Evolutionary conservation across 1,284 basidiomycete species (phyloP).

Genomic region (Melampsora abietis-canadensis): DNA sequence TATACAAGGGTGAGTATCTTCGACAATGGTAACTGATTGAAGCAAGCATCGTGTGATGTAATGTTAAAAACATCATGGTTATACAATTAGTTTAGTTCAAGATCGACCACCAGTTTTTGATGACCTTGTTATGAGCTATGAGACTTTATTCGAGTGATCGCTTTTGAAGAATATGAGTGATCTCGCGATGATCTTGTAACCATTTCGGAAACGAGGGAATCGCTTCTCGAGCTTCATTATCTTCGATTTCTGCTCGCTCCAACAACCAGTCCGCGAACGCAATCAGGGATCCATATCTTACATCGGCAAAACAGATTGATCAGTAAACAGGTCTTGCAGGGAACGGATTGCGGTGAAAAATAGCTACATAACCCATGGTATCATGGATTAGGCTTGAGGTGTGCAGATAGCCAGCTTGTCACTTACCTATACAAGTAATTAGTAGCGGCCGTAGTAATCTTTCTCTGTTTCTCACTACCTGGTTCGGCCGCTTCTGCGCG

Average conservation of each 20-base stretch:
- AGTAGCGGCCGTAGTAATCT: conserved; percentile 65
- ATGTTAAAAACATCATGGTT: too few species aligned
- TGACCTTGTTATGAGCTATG: neutral
- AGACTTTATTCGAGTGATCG: conserved; percentile 29
- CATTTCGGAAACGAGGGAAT: conserved; percentile 68
- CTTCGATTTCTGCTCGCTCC: conserved; percentile 59
- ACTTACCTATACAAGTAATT: conserved; percentile 74
- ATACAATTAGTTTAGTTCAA: too few species aligned
- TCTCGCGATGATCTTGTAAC: conserved; percentile 77
- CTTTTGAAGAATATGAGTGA: conserved; percentile 65
- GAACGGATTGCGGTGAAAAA: neutral
- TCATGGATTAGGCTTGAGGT: conserved; percentile 43
- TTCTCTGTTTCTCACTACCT: conserved; percentile 70
- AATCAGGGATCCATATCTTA: conserved; percentile 81
- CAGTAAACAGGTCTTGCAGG: neutral
- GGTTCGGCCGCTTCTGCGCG: conserved; percentile 78
- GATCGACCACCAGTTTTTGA: neutral
- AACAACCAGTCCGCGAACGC: conserved; percentile 94
- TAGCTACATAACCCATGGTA: conserved; percentile 44
- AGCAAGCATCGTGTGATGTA: too few species aligned
- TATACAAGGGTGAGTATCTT: too few species aligned
- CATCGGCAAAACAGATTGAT: conserved; percentile 55
- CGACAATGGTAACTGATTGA: too few species aligned
- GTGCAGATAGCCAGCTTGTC: conserved; percentile 44
- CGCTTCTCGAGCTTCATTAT: conserved; percentile 56